These are phyloP conservation scores for Aspergillus sp. DNA, from an alignment of 2,329 filamentous ascomycete genomes.

Conservation along the genomic window DNA sequence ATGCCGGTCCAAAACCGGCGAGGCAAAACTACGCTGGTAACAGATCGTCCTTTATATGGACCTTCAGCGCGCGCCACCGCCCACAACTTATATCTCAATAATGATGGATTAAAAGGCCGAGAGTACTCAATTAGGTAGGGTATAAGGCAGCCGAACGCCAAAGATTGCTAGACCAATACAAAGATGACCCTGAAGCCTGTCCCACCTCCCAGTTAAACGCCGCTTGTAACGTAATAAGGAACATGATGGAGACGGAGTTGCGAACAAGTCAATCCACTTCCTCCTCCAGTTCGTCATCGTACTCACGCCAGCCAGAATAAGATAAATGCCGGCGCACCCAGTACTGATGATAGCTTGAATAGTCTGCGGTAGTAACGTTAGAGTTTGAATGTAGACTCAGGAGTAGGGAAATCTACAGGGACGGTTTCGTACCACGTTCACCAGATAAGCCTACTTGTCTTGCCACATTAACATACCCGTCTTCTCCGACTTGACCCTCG, in stretches of 20 bases:
- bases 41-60: too few relatives aligned
- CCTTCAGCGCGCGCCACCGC: too few relatives aligned
- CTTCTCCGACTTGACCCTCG: slow-evolving; percentile 27
- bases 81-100: not conserved
- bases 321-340: slow-evolving; percentile 33
- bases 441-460: slow-evolving; percentile 41
- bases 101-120: not conserved
- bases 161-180: not conserved
- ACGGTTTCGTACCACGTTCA: slow-evolving; percentile 35
- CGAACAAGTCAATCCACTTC: not conserved
- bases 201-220: not conserved
- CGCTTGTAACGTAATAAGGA: not conserved
- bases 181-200: not conserved
- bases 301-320: slow-evolving; percentile 19
- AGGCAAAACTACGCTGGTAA: not conserved
- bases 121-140: slow-evolving; percentile 2
- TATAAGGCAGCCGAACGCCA: slow-evolving; percentile 4
- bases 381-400: not conserved
- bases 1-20: too few relatives aligned
- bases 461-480: slow-evolving; percentile 49
- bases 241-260: not conserved
- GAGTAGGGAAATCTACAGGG: slow-evolving; percentile 17
- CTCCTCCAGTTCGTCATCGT: not conserved
- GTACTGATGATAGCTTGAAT: slow-evolving; percentile 42
- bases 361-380: slow-evolving; percentile 25